Evolutionary conservation across 129 eudicot genomes (phyloP).

Genomic region (Saussurea involucrata): DNA sequence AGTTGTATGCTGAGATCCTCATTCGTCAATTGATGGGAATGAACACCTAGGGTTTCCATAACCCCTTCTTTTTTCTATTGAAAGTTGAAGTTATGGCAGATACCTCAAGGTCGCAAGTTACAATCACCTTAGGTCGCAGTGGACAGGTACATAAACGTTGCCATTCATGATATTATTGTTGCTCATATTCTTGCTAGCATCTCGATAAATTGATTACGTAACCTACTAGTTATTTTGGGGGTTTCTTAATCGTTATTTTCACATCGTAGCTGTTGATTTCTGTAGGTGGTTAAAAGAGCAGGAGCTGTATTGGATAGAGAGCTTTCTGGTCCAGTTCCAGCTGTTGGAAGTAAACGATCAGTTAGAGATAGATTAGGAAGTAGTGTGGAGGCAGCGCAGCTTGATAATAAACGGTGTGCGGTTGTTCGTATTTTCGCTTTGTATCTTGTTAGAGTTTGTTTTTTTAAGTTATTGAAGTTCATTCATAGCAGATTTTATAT

Average conservation of each 20-base stretch:
- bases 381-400: constrained; percentile 33
- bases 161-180: neutral
- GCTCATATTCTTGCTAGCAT: neutral
- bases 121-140: constrained; percentile 78
- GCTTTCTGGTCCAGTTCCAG: constrained; percentile 22
- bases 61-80: neutral
- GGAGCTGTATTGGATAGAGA: constrained; percentile 37
- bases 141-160: constrained; percentile 53
- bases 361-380: constrained; percentile 75
- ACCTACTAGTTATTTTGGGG: neutral
- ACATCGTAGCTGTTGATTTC: constrained; percentile 9
- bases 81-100: constrained; percentile 49
- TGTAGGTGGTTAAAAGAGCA: constrained; percentile 76
- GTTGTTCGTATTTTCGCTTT: neutral
- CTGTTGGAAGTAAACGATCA: constrained; percentile 65
- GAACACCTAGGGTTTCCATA: constrained; percentile 32
- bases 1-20: neutral
- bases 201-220: neutral
- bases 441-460: neutral
- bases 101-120: constrained; percentile 60
- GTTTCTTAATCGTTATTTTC: neutral
- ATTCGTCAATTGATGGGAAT: constrained; percentile 11
- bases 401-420: constrained; percentile 64
- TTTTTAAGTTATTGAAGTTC: neutral
- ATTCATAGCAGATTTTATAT: neutral